Evolutionary conservation across 495 filamentous ascomycete genomes (phyloP).

Genomic region (Sporormia fimetaria): DNA sequence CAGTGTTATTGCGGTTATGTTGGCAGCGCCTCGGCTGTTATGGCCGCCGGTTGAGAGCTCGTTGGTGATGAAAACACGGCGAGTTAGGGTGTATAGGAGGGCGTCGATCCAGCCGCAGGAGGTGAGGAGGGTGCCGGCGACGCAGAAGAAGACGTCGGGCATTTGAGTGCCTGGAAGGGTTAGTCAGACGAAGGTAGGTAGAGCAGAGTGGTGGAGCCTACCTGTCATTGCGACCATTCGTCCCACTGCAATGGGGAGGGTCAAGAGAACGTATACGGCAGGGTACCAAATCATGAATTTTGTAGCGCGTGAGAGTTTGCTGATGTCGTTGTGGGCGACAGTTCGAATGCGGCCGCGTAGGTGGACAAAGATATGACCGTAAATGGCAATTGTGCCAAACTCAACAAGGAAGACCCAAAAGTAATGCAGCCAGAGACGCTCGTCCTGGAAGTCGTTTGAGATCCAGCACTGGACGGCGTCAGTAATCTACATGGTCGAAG

Average conservation of each 20-base stretch:
- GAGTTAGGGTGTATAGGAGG: conserved; percentile 59
- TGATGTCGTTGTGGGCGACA: conserved; percentile 29
- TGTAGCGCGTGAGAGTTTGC: conserved; percentile 36
- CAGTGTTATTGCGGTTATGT: conserved; percentile 4
- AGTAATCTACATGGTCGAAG: conserved; percentile 14
- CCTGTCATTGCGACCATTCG: conserved; percentile 55
- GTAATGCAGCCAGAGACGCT: conserved; percentile 64
- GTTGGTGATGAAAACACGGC: conserved; percentile 37
- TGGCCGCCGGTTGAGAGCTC: conserved; percentile 2
- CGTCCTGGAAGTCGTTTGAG: conserved; percentile 44
- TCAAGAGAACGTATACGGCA: conserved; percentile 59
- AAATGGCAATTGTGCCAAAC: conserved; percentile 51
- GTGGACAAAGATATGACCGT: conserved; percentile 51
- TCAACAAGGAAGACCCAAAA: conserved; percentile 68
- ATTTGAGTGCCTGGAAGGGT: conserved; percentile 43
- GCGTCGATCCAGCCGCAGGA: conserved; percentile 67
- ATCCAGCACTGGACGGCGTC: conserved; percentile 53
- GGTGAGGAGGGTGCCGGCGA: conserved; percentile 61
- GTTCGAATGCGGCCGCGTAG: conserved; percentile 37
- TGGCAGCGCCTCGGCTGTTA: conserved; percentile 1
- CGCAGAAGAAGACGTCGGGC: conserved; percentile 49
- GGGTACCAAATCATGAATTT: conserved; percentile 67
- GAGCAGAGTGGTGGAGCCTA: too few relatives aligned
- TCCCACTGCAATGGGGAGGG: conserved; percentile 56
- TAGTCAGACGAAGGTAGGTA: too few relatives aligned